These are phyloP conservation scores for Tricholoma hemisulphureum DNA, from an alignment of 768 basidiomycete species.

Conservation along the genomic window DNA sequence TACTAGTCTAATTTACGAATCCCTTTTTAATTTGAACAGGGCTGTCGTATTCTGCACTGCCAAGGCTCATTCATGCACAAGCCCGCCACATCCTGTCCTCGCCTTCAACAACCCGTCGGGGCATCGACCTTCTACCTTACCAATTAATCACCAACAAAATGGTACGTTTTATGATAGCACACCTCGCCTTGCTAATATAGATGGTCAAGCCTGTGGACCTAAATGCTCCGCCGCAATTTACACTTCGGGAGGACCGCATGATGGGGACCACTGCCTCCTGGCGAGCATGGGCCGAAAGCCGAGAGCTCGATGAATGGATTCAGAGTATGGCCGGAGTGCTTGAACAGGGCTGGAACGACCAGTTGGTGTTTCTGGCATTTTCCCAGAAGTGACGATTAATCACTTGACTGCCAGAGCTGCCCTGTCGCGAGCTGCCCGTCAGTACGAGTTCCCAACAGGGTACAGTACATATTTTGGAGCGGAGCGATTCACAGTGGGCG, in stretches of 20 bases:
- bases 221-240: conserved; percentile 59
- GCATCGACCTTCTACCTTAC: conserved; percentile 75
- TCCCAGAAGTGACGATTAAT: not conserved
- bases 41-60: conserved; percentile 70
- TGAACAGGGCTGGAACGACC: conserved; percentile 86
- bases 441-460: conserved; percentile 96
- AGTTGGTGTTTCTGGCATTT: conserved; percentile 44
- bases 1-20: not conserved
- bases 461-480: conserved; percentile 80
- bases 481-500: conserved; percentile 82
- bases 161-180: conserved; percentile 35
- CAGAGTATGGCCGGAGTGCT: conserved; percentile 85
- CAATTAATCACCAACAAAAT: conserved; percentile 85
- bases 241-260: conserved; percentile 73
- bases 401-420: conserved; percentile 47
- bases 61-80: conserved; percentile 78
- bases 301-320: conserved; percentile 93
- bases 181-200: conserved; percentile 1
- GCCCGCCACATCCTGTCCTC: conserved; percentile 64
- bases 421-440: conserved; percentile 52
- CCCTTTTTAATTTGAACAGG: conserved; percentile 44
- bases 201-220: conserved; percentile 68
- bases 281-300: conserved; percentile 73
- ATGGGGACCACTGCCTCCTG: conserved; percentile 77
- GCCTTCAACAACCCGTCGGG: conserved; percentile 47